Conservation (phyloP, 345 rosid genomes). For the Schrenkiella parvula region DNA sequence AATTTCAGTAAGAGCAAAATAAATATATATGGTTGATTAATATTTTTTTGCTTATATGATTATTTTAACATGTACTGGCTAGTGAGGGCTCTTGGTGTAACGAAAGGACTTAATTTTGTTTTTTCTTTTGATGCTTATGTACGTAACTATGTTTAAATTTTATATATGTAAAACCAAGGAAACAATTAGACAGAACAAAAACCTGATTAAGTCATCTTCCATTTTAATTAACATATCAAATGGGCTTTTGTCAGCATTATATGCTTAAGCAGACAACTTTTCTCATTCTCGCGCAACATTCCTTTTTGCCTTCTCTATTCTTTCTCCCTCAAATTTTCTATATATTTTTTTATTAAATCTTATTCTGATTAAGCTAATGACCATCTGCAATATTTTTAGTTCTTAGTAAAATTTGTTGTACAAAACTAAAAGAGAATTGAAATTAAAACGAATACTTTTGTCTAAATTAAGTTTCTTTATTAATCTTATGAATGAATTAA, state of each 20-base stretch:
- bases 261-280: conserved; percentile 35
- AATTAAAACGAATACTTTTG: neutral
- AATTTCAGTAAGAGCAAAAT: neutral
- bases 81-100: conserved; percentile 29
- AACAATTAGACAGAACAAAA: conserved; percentile 30
- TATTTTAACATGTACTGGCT: neutral
- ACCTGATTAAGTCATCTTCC: conserved; percentile 33
- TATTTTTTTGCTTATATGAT: neutral
- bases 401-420: no score
- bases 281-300: conserved; percentile 33
- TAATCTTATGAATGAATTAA: neutral
- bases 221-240: conserved; percentile 11
- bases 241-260: conserved; percentile 28
- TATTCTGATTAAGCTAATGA: neutral
- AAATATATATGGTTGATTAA: neutral
- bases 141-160: conserved; percentile 10
- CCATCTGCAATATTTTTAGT: conserved; percentile 1
- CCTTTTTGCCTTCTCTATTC: conserved; percentile 23
- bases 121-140: neutral
- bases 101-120: conserved; percentile 29
- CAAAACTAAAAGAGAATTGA: no score
- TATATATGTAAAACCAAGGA: conserved; percentile 1
- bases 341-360: neutral
- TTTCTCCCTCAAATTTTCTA: neutral
- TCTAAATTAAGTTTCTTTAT: neutral